Percentiles rank a stretch among this genome's conserved stretches.
Evolutionary conservation across 148 eudicot genomes (phyloP).

Genomic region (Spergularia marina): DNA sequence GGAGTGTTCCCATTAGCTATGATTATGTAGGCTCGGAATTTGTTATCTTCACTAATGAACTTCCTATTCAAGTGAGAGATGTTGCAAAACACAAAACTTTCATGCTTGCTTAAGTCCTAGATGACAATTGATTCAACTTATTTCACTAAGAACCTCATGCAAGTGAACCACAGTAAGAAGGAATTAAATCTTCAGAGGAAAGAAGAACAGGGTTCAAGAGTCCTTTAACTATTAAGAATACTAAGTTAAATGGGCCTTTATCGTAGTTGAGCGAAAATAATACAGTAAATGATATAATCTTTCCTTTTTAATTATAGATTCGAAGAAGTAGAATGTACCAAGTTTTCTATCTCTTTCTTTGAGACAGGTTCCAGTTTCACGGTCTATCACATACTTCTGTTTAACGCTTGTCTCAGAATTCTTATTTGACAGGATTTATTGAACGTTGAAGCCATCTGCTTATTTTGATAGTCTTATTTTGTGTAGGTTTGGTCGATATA

Average conservation of each 20-base stretch:
- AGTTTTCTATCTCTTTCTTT: background rate
- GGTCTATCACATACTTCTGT: background rate
- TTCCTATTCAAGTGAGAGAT: no score
- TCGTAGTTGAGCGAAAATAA: background rate
- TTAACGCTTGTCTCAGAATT: background rate
- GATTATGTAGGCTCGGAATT: no score
- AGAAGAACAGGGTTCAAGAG: no score
- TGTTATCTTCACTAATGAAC: no score
- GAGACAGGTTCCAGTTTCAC: background rate
- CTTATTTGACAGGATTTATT: background rate
- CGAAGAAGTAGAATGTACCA: background rate
- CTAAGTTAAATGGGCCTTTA: background rate
- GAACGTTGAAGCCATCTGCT: conserved; percentile 16
- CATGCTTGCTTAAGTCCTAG: no score
- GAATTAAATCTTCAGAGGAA: no score
- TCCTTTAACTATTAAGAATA: no score
- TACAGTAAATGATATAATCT: background rate
- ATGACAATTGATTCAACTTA: no score
- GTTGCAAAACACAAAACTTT: no score
- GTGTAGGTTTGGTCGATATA: conserved; percentile 94
- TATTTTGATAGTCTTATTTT: conserved; percentile 14
- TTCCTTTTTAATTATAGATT: background rate
- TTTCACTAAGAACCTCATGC: no score
- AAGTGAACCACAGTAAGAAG: no score
- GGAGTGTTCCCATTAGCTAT: no score